Conservation (phyloP, 2,329 filamentous ascomycete species). For the Diaporthe velutina region DNA sequence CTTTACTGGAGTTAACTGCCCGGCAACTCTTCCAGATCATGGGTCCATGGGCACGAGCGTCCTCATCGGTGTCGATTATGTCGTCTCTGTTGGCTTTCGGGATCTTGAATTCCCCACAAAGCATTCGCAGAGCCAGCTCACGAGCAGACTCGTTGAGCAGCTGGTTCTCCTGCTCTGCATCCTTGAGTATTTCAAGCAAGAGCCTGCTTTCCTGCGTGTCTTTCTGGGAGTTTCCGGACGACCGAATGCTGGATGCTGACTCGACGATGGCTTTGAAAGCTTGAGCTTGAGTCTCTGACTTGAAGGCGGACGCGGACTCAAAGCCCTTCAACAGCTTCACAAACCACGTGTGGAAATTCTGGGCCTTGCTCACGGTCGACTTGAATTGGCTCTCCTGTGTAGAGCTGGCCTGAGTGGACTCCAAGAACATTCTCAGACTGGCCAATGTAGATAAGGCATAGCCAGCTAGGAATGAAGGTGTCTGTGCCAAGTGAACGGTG, state of each 20-base stretch:
- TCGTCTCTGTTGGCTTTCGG: slow-evolving; percentile 72
- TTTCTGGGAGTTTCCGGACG: slow-evolving; percentile 76
- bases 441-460: slow-evolving; percentile 84
- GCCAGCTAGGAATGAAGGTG: slow-evolving; percentile 83
- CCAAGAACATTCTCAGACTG: slow-evolving; percentile 81
- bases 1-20: slow-evolving; percentile 70
- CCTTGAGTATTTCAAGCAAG: slow-evolving; percentile 82
- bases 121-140: slow-evolving; percentile 76
- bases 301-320: slow-evolving; percentile 62
- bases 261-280: slow-evolving; percentile 77
- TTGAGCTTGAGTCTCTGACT: slow-evolving; percentile 60
- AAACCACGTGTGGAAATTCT: slow-evolving; percentile 84
- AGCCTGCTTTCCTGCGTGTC: slow-evolving; percentile 83
- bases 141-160: slow-evolving; percentile 80
- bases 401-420: slow-evolving; percentile 80
- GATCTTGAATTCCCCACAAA: slow-evolving; percentile 81
- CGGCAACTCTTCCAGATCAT: slow-evolving; percentile 84
- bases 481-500: slow-evolving; percentile 70
- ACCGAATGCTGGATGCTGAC: slow-evolving; percentile 76
- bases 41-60: slow-evolving; percentile 72
- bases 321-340: slow-evolving; percentile 76
- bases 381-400: slow-evolving; percentile 88
- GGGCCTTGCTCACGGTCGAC: slow-evolving; percentile 80
- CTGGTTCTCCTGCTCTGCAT: slow-evolving; percentile 71
- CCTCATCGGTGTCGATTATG: slow-evolving; percentile 75